Base-by-base conservation (phyloP, 305 asterid species). In the Ilex paraguariensis region DNA sequence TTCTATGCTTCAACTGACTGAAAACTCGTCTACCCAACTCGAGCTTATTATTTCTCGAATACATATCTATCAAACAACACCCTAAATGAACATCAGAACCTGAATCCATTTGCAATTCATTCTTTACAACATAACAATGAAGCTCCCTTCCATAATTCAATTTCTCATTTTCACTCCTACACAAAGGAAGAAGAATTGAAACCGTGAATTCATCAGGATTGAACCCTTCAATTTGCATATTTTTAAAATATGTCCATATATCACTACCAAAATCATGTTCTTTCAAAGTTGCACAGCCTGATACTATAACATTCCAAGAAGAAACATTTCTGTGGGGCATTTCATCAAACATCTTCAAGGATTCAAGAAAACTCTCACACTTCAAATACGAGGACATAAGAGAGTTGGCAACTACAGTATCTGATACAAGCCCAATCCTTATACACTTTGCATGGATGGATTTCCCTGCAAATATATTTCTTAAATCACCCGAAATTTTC, bases 1-100 rank as follows among this genome's bases (percentile, higher is more conserved):
- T 87, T 71, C 65, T 75, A 40, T 42, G 28, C 68, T 59, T 56
- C 72, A 82, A 59, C 56, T 69, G 59, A 63, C 79, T 79, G 28
- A 87, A 87, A 44, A 87, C 75, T 59, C 69, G 73, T 79, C 84
- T 82, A 6, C 82, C 95, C 13, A 75, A 31, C 60, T 61, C 65
- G 59, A 78, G 69, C 65, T 57, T 60, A 54, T 70, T 70, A 45
- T 71, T 68, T 67, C 79, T 87, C 0, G 87, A 77, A 61, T 87
- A 87, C 82, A 82, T 80, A 75, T 82, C 89, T 36, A 87, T 77
- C 87, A 87, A 72, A 59, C 89, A 75, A 68, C 91, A 84, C 36
- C 84, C 89, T 31, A 87, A 67, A 65, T 80, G 91, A 74, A 74
- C 79, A 58, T 87, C 91, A 17, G 64, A 21, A 31, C 51, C 77